Conservation (phyloP, 1,284 basidiomycete genomes). For the Puccinia horiana region DNA sequence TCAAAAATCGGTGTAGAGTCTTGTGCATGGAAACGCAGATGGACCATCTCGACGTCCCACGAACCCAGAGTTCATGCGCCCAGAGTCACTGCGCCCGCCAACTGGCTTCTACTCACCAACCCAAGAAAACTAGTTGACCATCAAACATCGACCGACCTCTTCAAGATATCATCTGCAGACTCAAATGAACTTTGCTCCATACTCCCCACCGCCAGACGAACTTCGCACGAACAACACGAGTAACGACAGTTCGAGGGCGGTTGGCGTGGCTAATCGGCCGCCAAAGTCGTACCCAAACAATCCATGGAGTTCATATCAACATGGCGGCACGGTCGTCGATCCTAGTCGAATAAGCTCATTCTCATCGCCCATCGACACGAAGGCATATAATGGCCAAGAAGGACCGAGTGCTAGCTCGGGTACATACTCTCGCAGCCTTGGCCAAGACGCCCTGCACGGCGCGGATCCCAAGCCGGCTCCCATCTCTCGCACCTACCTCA, state of each 20-base stretch:
- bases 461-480: neutral
- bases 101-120: neutral
- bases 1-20: no score
- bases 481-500: conserved; percentile 3
- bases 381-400: neutral
- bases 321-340: conserved; percentile 16
- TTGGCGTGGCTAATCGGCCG: neutral
- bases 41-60: no score
- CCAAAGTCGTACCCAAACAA: conserved; percentile 25
- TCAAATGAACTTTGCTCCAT: conserved; percentile 47
- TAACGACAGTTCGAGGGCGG: neutral
- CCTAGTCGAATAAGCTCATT: neutral
- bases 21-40: no score
- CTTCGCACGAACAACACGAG: conserved; percentile 8
- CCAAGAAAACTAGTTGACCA: neutral
- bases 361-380: conserved; percentile 3
- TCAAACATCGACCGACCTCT: neutral
- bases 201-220: conserved; percentile 47
- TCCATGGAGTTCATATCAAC: conserved; percentile 46
- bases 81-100: no score
- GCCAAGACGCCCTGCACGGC: neutral
- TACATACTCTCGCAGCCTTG: conserved; percentile 11
- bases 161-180: neutral
- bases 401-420: neutral
- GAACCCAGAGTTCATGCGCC: no score